Conservation (phyloP, 2,329 filamentous ascomycete genomes). For the Ceratocystiopsis sp. region DNA sequence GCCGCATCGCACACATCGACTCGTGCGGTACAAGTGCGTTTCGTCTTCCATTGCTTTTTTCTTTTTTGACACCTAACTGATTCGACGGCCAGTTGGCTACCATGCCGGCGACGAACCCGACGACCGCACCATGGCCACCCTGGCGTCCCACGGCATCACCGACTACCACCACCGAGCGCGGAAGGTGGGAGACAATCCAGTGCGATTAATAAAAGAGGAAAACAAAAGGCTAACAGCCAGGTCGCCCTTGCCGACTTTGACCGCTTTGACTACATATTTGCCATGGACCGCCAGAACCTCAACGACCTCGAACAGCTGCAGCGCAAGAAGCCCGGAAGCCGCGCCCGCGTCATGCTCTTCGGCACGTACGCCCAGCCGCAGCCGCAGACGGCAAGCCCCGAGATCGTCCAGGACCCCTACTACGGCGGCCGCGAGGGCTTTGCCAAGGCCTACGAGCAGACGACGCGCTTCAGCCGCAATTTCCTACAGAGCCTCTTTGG, state of each 20-base stretch:
- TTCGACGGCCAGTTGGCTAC: conserved; percentile 44
- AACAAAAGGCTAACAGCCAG: conserved; percentile 15
- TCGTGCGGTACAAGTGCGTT: conserved; percentile 56
- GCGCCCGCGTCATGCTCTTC: conserved; percentile 62
- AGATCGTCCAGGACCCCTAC: conserved; percentile 78
- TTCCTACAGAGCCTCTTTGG: conserved; percentile 49
- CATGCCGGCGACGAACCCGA: conserved; percentile 66
- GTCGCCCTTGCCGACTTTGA: conserved; percentile 54
- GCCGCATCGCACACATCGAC: conserved; percentile 52
- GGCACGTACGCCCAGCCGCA: conserved; percentile 59
- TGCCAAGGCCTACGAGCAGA: conserved; percentile 72
- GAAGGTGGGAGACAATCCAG: conserved; percentile 33
- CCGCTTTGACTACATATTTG: conserved; percentile 82
- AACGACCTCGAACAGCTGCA: conserved; percentile 47
- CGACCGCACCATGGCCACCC: conserved; percentile 63
- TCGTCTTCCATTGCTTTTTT: too few species aligned
- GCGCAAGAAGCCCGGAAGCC: conserved; percentile 36
- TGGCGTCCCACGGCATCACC: conserved; percentile 56
- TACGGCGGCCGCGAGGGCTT: conserved; percentile 78
- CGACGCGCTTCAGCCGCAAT: conserved; percentile 55
- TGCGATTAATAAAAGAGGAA: not conserved
- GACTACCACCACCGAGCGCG: conserved; percentile 64
- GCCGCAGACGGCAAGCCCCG: conserved; percentile 43
- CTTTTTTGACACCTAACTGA: not conserved
- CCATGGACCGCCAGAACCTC: conserved; percentile 81